A percentile compares a stretch with the other conserved stretches of the same genome.
phyloP scores from a whole-genome alignment of 1,284 basidiomycete genomes.

The Ganoderma sinense region DNA sequence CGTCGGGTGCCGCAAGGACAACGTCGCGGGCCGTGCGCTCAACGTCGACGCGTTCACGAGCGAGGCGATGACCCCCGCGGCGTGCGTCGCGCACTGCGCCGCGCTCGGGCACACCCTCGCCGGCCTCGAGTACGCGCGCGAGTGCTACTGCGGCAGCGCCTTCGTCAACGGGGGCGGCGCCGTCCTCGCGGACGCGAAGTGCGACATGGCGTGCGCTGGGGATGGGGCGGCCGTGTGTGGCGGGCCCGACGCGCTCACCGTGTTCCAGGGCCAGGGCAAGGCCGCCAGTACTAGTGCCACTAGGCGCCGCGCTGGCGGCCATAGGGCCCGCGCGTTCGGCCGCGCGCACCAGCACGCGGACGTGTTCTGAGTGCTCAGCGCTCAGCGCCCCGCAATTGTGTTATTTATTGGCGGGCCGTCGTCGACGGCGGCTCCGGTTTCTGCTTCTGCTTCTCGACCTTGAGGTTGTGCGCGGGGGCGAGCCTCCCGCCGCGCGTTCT shows the following conservation, averaged over 20 bases:
- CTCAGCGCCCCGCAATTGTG: no score
- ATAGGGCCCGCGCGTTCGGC: conserved; percentile 29
- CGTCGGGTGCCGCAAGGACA: conserved; percentile 11
- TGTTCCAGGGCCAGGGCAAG: conserved; percentile 23
- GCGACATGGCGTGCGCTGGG: conserved; percentile 37
- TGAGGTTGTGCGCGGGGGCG: conserved; percentile 22
- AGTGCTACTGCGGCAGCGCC: conserved; percentile 38
- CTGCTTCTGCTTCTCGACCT: neutral
- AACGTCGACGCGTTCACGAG: conserved; percentile 34
- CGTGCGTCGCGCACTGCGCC: conserved; percentile 33
- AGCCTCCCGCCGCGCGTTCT: conserved; percentile 24
- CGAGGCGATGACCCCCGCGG: conserved; percentile 30
- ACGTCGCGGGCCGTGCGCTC: conserved; percentile 29
- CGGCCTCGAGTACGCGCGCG: conserved; percentile 36
- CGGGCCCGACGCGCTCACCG: conserved; percentile 33
- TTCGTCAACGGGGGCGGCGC: conserved; percentile 33
- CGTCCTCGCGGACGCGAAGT: conserved; percentile 24
- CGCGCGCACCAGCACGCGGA: conserved; percentile 24
- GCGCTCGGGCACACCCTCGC: conserved; percentile 33
- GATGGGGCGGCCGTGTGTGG: conserved; percentile 28
- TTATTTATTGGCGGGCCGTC: conserved; percentile 4
- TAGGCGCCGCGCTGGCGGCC: conserved; percentile 16
- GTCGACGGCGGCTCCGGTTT: conserved; percentile 26
- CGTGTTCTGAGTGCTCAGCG: conserved; percentile 19
- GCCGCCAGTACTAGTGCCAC: neutral